Evolutionary conservation across 805 yeast species (phyloP), one percentile per base, ranked within the genome.

Genomic region (Yamadazyma philogaea): DNA sequence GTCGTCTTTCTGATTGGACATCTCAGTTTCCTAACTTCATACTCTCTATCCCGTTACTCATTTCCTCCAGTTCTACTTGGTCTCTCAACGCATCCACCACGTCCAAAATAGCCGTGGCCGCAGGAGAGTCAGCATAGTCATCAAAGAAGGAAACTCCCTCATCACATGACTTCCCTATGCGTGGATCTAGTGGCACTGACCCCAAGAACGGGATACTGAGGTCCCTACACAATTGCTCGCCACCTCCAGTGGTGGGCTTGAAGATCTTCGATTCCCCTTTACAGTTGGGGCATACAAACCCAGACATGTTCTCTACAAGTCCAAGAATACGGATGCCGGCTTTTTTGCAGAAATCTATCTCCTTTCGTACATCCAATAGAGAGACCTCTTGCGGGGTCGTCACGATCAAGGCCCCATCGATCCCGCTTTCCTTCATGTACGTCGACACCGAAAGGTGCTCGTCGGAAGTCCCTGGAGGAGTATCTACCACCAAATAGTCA

Each of bases 331-430:
- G 82, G 47, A 93, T 89, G 2, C 81, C 82, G 1, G 98, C 98
- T 61, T 93, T 93, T 33, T 81, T 74, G 63, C 99, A 93, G 55
- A 93, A 93, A 59, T 91, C 95, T 16, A 93, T 87, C 58, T 93
- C 99, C 63, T 93, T 93, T 43, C 99, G 72, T 4, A 93, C 99
- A 58, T 93, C 99, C 35, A 93, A 66, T 31, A 93, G 67, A 0
- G 99, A 95, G 16, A 91, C 98, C 61, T 93, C 99, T 63, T 93
- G 99, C 0, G 99, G 99, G 0, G 99, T 93, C 0, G 99, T 91
- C 27, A 93, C 93, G 2, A 93, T 76, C 22, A 93, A 70, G 0
- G 99, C 99, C 1, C 99, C 99, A 59, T 91, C 97, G 1, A 93
- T 81, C 0, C 96, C 96, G 4, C 84, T 80, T 27, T 87, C 96